A percentile compares a stretch with the other conserved stretches of the same genome.
phyloP scores from a whole-genome alignment of 345 rosid species.

The Citrus sinensis region DVS_A1.0 CM039164.1:4708501-4709000 shows the following conservation, averaged over 20 bases:
- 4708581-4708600: conserved; percentile 1
- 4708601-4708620: background rate
- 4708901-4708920: background rate
- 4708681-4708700: conserved; percentile 37
- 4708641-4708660: background rate
- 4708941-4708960: conserved; percentile 32
- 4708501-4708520: background rate
- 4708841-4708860: conserved; percentile 16
- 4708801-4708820: conserved; percentile 37
- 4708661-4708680: conserved; percentile 29
- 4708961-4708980: conserved; percentile 36
- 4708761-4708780: conserved; percentile 53
- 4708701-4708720: conserved; percentile 46
- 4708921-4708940: conserved; percentile 27
- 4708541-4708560: background rate
- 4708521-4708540: background rate
- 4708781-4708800: conserved; percentile 42
- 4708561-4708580: background rate
- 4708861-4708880: conserved; percentile 25
- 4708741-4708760: conserved; percentile 97
- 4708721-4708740: conserved; percentile 50
- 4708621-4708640: background rate
- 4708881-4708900: conserved; percentile 9
- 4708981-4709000: conserved; percentile 62
- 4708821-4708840: conserved; percentile 10